Evolutionary conservation across 108 stramenopile species (phyloP).

Genomic region (Pseudonitzschia pungens): DNA sequence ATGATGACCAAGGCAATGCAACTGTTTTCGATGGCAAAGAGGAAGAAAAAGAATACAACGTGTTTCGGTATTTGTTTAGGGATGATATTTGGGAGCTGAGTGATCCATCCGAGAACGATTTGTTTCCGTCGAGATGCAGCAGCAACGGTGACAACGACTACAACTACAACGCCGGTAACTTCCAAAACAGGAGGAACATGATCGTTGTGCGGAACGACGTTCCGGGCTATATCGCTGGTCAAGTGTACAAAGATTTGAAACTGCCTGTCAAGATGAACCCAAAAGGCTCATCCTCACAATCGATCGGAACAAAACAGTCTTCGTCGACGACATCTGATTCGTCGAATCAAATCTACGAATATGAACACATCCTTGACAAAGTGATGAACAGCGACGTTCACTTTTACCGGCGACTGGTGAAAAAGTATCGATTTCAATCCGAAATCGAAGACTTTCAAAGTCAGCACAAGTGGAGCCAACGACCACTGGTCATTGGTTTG

Average conservation of each 20-base stretch:
- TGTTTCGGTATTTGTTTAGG: slow-evolving; percentile 50
- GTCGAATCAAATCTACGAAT: neutral
- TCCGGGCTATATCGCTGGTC: slow-evolving; percentile 45
- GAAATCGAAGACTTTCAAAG: slow-evolving; percentile 30
- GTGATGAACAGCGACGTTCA: slow-evolving; percentile 41
- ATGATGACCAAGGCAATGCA: slow-evolving; percentile 4
- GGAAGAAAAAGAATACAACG: slow-evolving; percentile 18
- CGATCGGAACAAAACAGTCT: neutral
- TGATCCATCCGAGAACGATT: neutral
- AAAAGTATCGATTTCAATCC: slow-evolving; percentile 26
- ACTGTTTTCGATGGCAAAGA: neutral
- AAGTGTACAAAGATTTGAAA: slow-evolving; percentile 40
- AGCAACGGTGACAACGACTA: neutral
- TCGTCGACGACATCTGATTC: slow-evolving; percentile 5
- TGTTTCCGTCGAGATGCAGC: neutral
- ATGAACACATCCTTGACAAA: slow-evolving; percentile 10
- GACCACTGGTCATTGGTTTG: slow-evolving; percentile 44
- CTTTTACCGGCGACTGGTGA: slow-evolving; percentile 33
- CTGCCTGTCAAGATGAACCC: slow-evolving; percentile 15
- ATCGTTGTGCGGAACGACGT: slow-evolving; percentile 53
- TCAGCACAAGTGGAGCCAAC: slow-evolving; percentile 36
- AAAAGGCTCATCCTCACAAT: neutral
- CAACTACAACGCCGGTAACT: neutral
- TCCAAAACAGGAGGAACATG: slow-evolving; percentile 12
- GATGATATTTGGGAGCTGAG: slow-evolving; percentile 39